Base-by-base conservation (phyloP, 805 yeast genomes). In the Candida adriatica region DNA sequence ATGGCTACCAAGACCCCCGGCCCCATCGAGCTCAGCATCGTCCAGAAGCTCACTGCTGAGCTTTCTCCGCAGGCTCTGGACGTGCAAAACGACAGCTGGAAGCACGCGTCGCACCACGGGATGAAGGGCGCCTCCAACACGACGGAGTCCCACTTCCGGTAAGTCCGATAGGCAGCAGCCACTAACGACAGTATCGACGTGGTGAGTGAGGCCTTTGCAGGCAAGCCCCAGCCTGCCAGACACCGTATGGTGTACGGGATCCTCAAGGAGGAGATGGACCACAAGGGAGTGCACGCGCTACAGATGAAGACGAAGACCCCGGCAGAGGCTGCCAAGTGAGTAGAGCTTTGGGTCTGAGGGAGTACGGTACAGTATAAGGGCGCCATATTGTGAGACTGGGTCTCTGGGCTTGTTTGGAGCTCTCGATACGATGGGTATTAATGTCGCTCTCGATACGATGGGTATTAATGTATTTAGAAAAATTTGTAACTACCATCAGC, bases 91-190 rank as follows among this genome's bases (percentile, higher is more conserved):
- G 96, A 90, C 56, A 84, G 95, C 6, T 75, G 75, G 56, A 82
- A 82, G 52, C 97, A 90, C 56, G 74, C 87, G 2, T 88, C 84
- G 42, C 97, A 90, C 55, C 79, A 76, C 36, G 87, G 94, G 2
- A 69, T 85, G 62, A 68, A 76, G 32, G 86, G 79, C 4, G 85
- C 88, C 7, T 44, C 67, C 2, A 86, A 86, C 55, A 65, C 62
- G 11, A 66, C 70, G 3, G 96, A 90, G 56, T 79, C 94, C 0
- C 96, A 90, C 55, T 86, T 88, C 57, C 33, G 38, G 43, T 39
- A 18, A 17, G 39, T 33, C 8, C 5, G 8, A 8, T 19, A 19
- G 8, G 8, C 10, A 8, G 11, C 22, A 19, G 22, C 8, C 22
- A 19, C 32, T n/a, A 13, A 16, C 15, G 3, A 15, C 33, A 59